Evolutionary conservation across 2,329 filamentous ascomycete genomes (phyloP), one percentile per base, ranked within the genome.

Genomic region (Penicillium nordicum): DNA sequence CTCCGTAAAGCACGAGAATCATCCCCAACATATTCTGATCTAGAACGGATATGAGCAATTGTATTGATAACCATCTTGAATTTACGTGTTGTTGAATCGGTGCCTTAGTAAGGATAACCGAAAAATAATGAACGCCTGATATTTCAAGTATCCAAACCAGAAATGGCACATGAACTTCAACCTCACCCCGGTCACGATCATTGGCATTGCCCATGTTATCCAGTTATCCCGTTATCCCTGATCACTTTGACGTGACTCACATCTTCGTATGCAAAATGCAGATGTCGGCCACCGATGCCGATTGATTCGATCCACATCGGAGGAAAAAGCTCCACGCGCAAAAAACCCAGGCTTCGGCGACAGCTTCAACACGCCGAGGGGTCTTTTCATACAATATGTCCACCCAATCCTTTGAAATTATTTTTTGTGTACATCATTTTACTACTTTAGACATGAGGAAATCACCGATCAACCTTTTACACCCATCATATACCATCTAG

Each of bases 331-430:
- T 40, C 23, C 46, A 44, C 50, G 36, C 34, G 18, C 7, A 12
- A 50, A 47, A 47, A 53, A 41, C 25, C 32, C 14, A 27, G 27
- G 9, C 47, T 40, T 55, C 53, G 53, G 53, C 53, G 5, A 52
- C 23, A 41, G 16, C 16, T 25, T 25, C 53, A 41, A 46, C 32
- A 51, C 4, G 41, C 53, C 53, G 53, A 55, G 25, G 1, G 34
- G 12, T 10, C 36, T 40, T 53, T 27, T 21, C n/a, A 30, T 55
- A 55, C 53, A 55, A 52, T 42, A 45, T 32, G 36, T 27, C 23
- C 6, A 25, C n/a, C 9, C 4, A 46, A 40, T 47, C 40, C 42
- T 21, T 6, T 27, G 11, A 2, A 5, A 25, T 25, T 36, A 36
- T 36, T 23, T 18, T 46, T 2, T 47, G 12, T 40, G 6, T n/a